A percentile compares a stretch with the other conserved stretches of the same genome.
These are phyloP conservation scores for Metschnikowia cerradonensis DNA, from an alignment of 805 yeast species.

Conservation along the genomic window DNA sequence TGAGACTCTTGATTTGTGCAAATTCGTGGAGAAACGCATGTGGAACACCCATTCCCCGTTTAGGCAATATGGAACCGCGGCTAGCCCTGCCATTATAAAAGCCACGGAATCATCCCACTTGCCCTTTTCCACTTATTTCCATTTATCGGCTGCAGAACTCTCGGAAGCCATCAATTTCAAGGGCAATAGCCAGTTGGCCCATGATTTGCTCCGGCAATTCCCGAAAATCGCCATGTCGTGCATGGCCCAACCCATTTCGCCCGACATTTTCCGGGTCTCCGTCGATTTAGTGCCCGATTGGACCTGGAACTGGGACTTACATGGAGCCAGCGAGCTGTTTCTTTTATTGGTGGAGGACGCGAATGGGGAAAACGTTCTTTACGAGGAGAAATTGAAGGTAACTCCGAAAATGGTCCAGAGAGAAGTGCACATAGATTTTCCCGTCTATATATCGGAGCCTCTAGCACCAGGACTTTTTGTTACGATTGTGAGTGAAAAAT, in stretches of 20 bases:
- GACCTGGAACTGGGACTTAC: conserved; percentile 68
- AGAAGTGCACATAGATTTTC: conserved; percentile 59
- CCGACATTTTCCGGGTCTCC: conserved; percentile 60
- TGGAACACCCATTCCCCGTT: conserved; percentile 88
- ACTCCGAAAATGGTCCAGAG: conserved; percentile 45
- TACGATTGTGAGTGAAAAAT: conserved; percentile 69
- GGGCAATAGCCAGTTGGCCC: conserved; percentile 56
- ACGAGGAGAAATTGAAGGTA: conserved; percentile 51
- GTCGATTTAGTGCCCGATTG: conserved; percentile 68
- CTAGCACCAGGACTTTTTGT: conserved; percentile 68
- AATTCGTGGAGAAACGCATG: conserved; percentile 73
- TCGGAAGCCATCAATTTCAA: conserved; percentile 78
- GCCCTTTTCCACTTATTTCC: conserved; percentile 79
- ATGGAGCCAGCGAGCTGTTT: conserved; percentile 64
- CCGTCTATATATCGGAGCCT: conserved; percentile 45
- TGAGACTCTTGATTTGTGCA: conserved; percentile 58
- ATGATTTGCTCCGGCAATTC: conserved; percentile 60
- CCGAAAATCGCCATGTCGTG: conserved; percentile 64
- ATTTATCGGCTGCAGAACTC: conserved; percentile 68
- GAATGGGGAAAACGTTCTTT: conserved; percentile 73
- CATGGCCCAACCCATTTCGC: conserved; percentile 72
- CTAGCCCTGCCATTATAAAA: conserved; percentile 65
- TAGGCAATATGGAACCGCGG: conserved; percentile 67
- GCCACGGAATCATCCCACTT: conserved; percentile 75
- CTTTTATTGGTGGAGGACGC: conserved; percentile 74